Evolutionary conservation across 164 flowering plant species (phyloP).

Genomic region (Aristolochia fimbriata): DNA sequence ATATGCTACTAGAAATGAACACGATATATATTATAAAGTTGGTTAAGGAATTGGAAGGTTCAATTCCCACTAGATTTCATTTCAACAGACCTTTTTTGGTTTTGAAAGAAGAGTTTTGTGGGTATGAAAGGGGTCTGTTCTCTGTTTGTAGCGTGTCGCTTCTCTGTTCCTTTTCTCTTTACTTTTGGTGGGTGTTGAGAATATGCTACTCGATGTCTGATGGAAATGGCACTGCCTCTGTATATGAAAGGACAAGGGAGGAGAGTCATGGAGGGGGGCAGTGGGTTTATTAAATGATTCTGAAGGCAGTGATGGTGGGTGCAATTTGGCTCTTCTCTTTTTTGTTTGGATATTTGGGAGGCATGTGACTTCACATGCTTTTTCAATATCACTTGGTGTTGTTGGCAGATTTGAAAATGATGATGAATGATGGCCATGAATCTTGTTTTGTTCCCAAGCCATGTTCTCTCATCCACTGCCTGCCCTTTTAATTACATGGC

Average conservation of each 20-base stretch:
- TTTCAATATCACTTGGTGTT: neutral
- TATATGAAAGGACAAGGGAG: slow-evolving; percentile 4
- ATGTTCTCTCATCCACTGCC: neutral
- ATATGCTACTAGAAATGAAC: slow-evolving; percentile 1
- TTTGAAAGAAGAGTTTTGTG: neutral
- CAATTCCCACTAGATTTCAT: slow-evolving; percentile 7
- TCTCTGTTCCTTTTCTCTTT: no score
- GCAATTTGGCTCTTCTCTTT: neutral
- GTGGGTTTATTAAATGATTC: slow-evolving; percentile 1
- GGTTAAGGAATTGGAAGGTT: slow-evolving; percentile 5
- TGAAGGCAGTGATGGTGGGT: neutral
- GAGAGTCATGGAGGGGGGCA: neutral
- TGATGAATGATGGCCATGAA: slow-evolving; percentile 2
- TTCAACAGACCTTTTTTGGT: neutral
- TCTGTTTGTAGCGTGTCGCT: neutral
- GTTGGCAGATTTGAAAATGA: slow-evolving; percentile 5
- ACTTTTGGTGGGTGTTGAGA: neutral
- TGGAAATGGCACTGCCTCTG: neutral
- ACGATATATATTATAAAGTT: neutral
- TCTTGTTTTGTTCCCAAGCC: neutral
- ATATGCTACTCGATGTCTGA: neutral
- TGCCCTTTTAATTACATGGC: neutral
- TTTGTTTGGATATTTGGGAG: neutral
- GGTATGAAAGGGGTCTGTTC: neutral
- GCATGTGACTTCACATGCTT: slow-evolving; percentile 7